Percentiles rank a stretch among this genome's conserved stretches.
These are phyloP conservation scores for Phaeosphaeriaceae sp. DNA, from an alignment of 2,329 filamentous ascomycete genomes.

Conservation along the genomic window DNA sequence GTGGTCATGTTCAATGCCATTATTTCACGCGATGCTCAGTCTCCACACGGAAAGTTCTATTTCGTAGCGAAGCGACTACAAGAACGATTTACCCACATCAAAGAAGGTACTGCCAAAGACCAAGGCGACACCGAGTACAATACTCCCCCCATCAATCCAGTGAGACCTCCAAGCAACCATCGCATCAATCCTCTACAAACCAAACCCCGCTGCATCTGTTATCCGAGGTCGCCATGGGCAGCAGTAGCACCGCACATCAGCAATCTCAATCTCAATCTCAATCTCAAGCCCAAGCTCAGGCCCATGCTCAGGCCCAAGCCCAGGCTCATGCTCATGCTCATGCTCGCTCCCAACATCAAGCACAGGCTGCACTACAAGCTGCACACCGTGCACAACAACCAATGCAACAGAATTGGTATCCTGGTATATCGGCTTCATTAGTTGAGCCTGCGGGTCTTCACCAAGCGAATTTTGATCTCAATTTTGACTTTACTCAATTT, in stretches of 20 bases:
- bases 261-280: constrained; percentile 19
- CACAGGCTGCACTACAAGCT: constrained; percentile 33
- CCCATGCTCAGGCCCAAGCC: no score
- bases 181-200: constrained; percentile 36
- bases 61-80: constrained; percentile 54
- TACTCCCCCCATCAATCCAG: constrained; percentile 20
- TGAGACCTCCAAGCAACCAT: constrained; percentile 22
- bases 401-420: constrained; percentile 38
- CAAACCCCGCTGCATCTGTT: constrained; percentile 48
- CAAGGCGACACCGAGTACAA: constrained; percentile 31
- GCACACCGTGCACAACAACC: constrained; percentile 25
- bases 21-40: constrained; percentile 48
- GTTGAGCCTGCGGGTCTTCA: constrained; percentile 37
- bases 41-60: constrained; percentile 56
- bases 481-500: constrained; percentile 47
- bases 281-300: constrained; percentile 28
- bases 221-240: constrained; percentile 50
- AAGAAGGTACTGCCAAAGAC: constrained; percentile 50
- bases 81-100: constrained; percentile 53
- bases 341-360: constrained; percentile 28
- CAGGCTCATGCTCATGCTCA: no score
- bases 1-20: constrained; percentile 55
- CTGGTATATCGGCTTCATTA: constrained; percentile 24
- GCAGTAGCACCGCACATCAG: constrained; percentile 27
- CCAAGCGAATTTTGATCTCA: constrained; percentile 39